Base-by-base conservation (phyloP, 345 rosid genomes). In the Capsella bursapastoris region DNA sequence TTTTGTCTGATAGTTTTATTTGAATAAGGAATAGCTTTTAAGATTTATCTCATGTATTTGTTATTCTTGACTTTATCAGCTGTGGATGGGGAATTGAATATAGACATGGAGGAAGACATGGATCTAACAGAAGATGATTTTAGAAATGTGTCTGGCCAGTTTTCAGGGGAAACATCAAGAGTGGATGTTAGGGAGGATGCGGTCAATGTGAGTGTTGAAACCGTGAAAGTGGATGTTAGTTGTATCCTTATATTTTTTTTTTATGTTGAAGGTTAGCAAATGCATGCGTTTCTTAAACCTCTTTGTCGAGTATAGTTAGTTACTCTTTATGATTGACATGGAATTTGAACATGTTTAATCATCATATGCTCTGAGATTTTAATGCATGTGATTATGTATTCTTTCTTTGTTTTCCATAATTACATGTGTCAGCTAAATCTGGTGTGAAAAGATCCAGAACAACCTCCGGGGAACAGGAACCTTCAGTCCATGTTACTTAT, bases 361-460 rank as follows among this genome's bases (percentile, higher is more conserved):
- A 31, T 71, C 52, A 48, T 47, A 59, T 8, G 29, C 50, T 16
- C 4, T 49, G 43, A 70, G 18, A 64, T 52, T 29, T 65, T 43
- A 67, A 76, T 70, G 73, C 59, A 44, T 70, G 53, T 44, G 40
- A 38, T 47, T 57, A 55, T 75, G 73, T n/a, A 47, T 62, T 51
- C 56, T 27, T 58, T 66, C 53, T 44, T 68, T 32, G 37, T 67
- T 77, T 87, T 86, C 91, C 92, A 49, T 91, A 83, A 88, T 79
- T 82, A 76, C 57, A 69, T 34, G 29, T 80, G 60, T 76, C 74
- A 94, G 95, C 86, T 80, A 62, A 73, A 58, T 77, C 89, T 31
- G 89, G 91, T 82, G 87, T 79, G 71, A 92, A 90, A 89, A 85
- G 97, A 83, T 70, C 83, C 64, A 83, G 95, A 71, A 77, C 81